Evolutionary conservation across 495 filamentous ascomycete genomes (phyloP).

Genomic region (Penicillium bialowiezense): DNA sequence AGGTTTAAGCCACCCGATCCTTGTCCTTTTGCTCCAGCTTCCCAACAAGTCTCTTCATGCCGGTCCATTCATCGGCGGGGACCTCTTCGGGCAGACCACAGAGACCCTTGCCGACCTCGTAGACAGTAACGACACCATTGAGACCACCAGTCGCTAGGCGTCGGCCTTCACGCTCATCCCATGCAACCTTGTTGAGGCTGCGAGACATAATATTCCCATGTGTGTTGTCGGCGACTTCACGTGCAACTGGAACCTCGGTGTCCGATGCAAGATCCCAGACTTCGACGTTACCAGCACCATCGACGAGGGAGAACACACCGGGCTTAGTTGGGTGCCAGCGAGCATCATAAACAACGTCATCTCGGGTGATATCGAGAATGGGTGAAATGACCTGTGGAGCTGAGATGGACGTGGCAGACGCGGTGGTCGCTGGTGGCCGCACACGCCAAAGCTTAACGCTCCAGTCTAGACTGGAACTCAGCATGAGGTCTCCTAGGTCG

Average conservation of each 20-base stretch:
- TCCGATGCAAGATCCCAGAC: constrained; percentile 93
- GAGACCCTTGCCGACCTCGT: constrained; percentile 86
- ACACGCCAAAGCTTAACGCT: constrained; percentile 96
- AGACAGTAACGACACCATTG: constrained; percentile 84
- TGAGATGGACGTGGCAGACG: constrained; percentile 40
- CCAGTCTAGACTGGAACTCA: constrained; percentile 89
- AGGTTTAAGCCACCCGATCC: constrained; percentile 32
- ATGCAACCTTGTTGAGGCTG: constrained; percentile 88
- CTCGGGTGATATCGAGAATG: constrained; percentile 82
- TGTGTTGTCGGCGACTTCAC: constrained; percentile 43
- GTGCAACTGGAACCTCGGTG: constrained; percentile 83
- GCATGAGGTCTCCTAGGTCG: constrained; percentile 91
- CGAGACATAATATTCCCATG: constrained; percentile 57
- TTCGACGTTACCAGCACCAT: constrained; percentile 89
- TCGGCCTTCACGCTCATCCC: constrained; percentile 87
- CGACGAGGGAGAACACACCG: constrained; percentile 88
- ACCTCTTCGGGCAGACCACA: constrained; percentile 71
- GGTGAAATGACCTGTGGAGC: constrained; percentile 55
- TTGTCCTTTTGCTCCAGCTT: constrained; percentile 54
- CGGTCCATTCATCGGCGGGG: constrained; percentile 84
- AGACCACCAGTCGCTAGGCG: constrained; percentile 84
- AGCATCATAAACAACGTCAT: constrained; percentile 95
- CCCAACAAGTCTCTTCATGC: constrained; percentile 79
- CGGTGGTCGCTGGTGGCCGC: constrained; percentile 58
- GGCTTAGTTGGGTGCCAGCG: constrained; percentile 90